Percentiles rank a stretch among this genome's conserved stretches.
These are phyloP conservation scores for Oxytropis ochrocephala DNA, from an alignment of 306 rosid genomes.

Conservation along the genomic window DNA sequence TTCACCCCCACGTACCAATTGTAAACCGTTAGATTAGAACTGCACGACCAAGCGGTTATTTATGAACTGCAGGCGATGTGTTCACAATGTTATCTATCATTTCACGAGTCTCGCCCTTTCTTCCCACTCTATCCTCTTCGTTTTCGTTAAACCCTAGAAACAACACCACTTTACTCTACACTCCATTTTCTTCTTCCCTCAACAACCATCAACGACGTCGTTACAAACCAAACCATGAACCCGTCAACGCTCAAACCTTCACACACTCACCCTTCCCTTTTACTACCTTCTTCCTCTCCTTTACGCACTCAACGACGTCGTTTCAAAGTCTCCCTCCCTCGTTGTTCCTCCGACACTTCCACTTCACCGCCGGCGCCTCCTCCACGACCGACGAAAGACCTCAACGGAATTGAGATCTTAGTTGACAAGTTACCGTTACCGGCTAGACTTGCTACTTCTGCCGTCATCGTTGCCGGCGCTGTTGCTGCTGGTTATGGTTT, in stretches of 20 bases:
- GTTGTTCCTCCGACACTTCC: conserved; percentile 34
- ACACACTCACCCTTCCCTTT: conserved; percentile 23
- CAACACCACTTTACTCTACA: not conserved
- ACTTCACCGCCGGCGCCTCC: conserved; percentile 24
- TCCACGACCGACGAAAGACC: conserved; percentile 48
- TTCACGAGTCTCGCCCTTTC: not conserved
- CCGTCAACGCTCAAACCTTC: conserved; percentile 51
- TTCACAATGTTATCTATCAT: not conserved
- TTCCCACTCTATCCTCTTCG: conserved; percentile 21
- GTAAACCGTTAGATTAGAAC: not conserved
- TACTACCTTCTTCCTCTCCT: conserved; percentile 40
- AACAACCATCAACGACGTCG: conserved; percentile 35
- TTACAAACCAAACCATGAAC: conserved; percentile 43
- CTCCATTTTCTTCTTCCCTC: not conserved
- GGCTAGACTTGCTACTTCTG: conserved; percentile 63
- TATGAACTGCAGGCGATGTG: not conserved
- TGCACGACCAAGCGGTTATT: not conserved
- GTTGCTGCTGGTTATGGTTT: conserved; percentile 80
- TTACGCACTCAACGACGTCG: conserved; percentile 47
- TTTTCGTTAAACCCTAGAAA: conserved; percentile 52
- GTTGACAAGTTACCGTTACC: conserved; percentile 69
- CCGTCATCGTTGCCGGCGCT: conserved; percentile 68
- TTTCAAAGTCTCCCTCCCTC: conserved; percentile 57
- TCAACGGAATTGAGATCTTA: conserved; percentile 62
- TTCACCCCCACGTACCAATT: not conserved